Evolutionary conservation across 73 alveolate genomes (phyloP), one percentile per base, ranked within the genome.

Genomic region (Paramecium octaurelia): DNA sequence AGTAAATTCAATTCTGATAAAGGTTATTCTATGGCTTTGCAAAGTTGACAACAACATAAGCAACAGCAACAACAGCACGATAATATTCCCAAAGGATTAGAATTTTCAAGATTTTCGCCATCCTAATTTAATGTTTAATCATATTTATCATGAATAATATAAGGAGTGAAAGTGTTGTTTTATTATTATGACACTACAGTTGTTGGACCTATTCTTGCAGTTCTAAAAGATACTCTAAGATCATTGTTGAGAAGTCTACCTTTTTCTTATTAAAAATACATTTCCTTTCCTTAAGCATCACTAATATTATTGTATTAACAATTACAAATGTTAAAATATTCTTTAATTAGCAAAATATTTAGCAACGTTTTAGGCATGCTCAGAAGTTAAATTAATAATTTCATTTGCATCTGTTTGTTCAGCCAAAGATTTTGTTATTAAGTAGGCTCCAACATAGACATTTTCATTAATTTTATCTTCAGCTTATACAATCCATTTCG

Each of bases 91-190:
- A 40, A 40, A 40, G 48, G 48, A 40, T 40, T 40, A 40, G 48
- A 7, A 16, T 40, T 43, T 40, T 80, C 91, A 4, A 46, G 10
- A 14, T 24, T 38, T 18, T 75, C 88, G 44, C 48, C 48, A 40
- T 40, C 46, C 18, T 20, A 34, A 4, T 6, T 9, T 18, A 80
- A 27, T 8, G 76, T 80, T 44, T 21, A 9, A 6, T 80, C 76
- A 48, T 23, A 80, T 80, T 80, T 80, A 80, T 80, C 91, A 48
- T 80, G 91, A 35, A 80, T 31, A 3, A 42, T 27, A 40, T 3
- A 80, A 38, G 70, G 70, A 9, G 46, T 24, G 31, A 80, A 80
- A 16, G 91, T 24, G 12, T 80, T 14, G 3, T 48, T 24, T 31
- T 21, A 23, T 80, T 80, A 35, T 80, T 80, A 27, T 12, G 91